These are phyloP conservation scores for Beauveria sp. DNA, from an alignment of 2,329 filamentous ascomycete genomes.

Conservation along the genomic window DNA sequence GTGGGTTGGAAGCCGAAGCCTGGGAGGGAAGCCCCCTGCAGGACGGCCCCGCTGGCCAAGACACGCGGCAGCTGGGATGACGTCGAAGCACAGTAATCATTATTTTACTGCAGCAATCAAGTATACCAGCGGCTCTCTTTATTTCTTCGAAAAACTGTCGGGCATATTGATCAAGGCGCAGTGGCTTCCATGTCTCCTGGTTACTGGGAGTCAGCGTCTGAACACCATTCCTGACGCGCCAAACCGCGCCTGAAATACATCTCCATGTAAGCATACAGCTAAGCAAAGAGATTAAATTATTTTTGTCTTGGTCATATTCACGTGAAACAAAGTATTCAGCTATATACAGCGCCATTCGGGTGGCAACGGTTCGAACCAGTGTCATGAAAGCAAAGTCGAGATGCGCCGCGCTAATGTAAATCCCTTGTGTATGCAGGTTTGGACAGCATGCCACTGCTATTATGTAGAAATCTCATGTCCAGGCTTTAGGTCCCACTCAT, in stretches of 20 bases:
- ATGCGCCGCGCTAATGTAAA: slow-evolving; percentile 11
- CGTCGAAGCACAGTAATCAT: not conserved
- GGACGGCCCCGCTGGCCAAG: not conserved
- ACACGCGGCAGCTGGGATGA: not conserved
- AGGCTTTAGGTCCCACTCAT: slow-evolving; percentile 33
- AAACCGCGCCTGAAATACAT: no score
- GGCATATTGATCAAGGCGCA: no score
- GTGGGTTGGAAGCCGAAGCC: no score
- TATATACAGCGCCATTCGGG: slow-evolving; percentile 3
- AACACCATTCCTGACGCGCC: no score
- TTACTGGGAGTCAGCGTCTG: no score
- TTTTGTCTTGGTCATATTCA: not conserved
- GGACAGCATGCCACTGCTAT: not conserved
- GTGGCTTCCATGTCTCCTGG: no score
- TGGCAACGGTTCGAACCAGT: not conserved
- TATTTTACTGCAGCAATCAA: not conserved
- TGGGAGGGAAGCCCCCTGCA: not conserved
- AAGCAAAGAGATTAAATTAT: no score
- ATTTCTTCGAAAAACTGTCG: no score
- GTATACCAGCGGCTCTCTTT: no score
- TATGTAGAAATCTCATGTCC: slow-evolving; percentile 28
- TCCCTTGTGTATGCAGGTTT: slow-evolving; percentile 1
- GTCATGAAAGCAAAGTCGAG: not conserved
- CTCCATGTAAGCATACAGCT: no score
- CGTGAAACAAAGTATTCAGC: slow-evolving; percentile 3